Conservation (phyloP, 257 asterid species). For the Ajuga chamaepitys region DNA sequence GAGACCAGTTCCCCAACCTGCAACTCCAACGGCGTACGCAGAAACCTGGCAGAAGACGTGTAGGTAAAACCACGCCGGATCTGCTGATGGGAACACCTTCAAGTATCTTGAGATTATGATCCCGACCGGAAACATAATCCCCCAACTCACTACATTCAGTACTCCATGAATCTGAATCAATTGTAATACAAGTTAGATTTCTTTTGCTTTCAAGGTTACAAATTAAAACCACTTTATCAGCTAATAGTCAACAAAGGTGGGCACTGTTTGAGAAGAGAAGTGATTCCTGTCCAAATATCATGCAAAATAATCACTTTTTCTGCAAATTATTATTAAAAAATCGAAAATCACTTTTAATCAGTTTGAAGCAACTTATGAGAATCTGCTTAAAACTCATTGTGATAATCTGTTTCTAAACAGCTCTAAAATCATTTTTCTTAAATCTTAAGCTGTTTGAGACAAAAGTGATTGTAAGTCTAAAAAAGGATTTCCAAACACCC, state of each 20-base stretch:
- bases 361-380: too few species aligned
- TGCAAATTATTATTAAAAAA: too few species aligned
- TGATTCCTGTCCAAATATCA: too few species aligned
- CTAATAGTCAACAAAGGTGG: not conserved
- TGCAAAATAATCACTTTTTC: too few species aligned
- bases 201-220: not conserved
- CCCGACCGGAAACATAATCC: slow-evolving; percentile 71
- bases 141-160: slow-evolving; percentile 85
- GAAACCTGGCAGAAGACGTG: slow-evolving; percentile 67
- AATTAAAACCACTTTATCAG: not conserved
- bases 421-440: too few species aligned
- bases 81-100: slow-evolving; percentile 56
- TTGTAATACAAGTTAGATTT: not conserved
- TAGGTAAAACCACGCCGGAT: slow-evolving; percentile 83
- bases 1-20: slow-evolving; percentile 92
- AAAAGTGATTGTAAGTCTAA: too few species aligned
- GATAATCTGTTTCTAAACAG: too few species aligned
- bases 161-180: slow-evolving; percentile 74
- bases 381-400: too few species aligned
- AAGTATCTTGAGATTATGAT: slow-evolving; percentile 59
- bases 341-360: too few species aligned
- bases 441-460: too few species aligned
- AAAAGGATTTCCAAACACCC: too few species aligned
- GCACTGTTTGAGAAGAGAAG: too few species aligned
- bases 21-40: slow-evolving; percentile 73